phyloP scores from a whole-genome alignment of 441 rosid genomes.

The Theobroma grandiflorum region DNA sequence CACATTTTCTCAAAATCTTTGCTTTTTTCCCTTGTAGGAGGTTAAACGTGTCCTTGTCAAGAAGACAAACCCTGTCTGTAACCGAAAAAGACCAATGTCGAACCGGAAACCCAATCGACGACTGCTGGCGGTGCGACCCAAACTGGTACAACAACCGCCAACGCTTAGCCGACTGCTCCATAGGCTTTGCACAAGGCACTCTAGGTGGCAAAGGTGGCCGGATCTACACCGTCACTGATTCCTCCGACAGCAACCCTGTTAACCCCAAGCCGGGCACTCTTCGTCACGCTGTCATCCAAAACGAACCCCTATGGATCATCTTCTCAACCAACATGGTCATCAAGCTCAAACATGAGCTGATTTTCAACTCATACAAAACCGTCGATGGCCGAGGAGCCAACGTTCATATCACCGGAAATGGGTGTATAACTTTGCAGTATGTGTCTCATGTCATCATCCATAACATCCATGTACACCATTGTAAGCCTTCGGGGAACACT shows the following conservation, averaged over 20 bases:
- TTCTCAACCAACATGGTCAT: constrained; percentile 75
- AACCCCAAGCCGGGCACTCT: constrained; percentile 89
- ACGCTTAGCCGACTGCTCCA: constrained; percentile 76
- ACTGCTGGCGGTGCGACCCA: constrained; percentile 89
- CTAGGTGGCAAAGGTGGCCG: constrained; percentile 81
- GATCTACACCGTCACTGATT: constrained; percentile 88
- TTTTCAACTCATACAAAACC: constrained; percentile 82
- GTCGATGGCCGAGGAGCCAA: constrained; percentile 83
- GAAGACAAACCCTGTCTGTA: constrained; percentile 53
- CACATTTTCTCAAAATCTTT: neutral
- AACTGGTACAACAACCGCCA: constrained; percentile 84
- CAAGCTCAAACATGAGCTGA: constrained; percentile 76
- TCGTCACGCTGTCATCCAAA: constrained; percentile 82
- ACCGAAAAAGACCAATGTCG: constrained; percentile 55
- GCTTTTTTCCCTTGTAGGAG: constrained; percentile 48
- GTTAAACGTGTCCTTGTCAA: constrained; percentile 66
- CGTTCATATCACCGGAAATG: constrained; percentile 73
- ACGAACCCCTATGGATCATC: constrained; percentile 85
- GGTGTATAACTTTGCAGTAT: constrained; percentile 79
- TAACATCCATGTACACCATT: constrained; percentile 76
- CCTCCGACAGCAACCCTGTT: constrained; percentile 72
- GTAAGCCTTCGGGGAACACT: constrained; percentile 80
- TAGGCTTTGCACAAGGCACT: constrained; percentile 80
- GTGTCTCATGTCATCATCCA: constrained; percentile 83
- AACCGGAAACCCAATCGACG: constrained; percentile 94